Evolutionary conservation across 2,329 filamentous ascomycete genomes (phyloP).

Genomic region (Paecilomyces variotii): DNA sequence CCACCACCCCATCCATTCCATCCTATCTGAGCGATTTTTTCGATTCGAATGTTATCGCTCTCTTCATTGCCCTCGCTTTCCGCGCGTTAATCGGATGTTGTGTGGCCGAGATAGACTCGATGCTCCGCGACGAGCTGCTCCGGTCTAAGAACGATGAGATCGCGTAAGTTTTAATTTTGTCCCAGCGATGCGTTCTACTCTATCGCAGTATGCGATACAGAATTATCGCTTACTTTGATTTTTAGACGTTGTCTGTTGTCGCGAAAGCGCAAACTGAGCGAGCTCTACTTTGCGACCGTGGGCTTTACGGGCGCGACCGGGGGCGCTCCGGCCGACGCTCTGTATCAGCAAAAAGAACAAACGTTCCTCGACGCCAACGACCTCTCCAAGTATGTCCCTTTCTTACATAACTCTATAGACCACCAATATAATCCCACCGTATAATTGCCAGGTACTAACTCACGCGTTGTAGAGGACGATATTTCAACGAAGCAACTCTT

Average conservation of each 20-base stretch:
- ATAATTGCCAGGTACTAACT: conserved; percentile 12
- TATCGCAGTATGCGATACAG: conserved; percentile 9
- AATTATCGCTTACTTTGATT: conserved; percentile 30
- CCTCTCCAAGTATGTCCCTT: conserved; percentile 45
- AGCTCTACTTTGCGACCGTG: conserved; percentile 76
- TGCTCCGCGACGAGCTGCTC: conserved; percentile 44
- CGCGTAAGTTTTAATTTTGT: conserved; percentile 37
- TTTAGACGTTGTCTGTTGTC: conserved; percentile 56
- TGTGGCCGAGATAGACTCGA: conserved; percentile 40
- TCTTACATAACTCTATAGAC: conserved; percentile 5
- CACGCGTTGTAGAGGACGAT: conserved; percentile 41
- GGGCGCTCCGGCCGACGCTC: conserved; percentile 49
- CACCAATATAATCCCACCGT: not conserved
- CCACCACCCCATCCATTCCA: conserved; percentile 34
- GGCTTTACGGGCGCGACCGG: conserved; percentile 41
- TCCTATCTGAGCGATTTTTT: conserved; percentile 38
- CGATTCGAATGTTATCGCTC: conserved; percentile 35
- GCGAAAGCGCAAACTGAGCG: conserved; percentile 84
- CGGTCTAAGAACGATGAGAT: conserved; percentile 45
- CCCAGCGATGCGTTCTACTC: conserved; percentile 17
- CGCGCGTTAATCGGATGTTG: conserved; percentile 44
- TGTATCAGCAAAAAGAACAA: conserved; percentile 42
- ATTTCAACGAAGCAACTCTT: conserved; percentile 49
- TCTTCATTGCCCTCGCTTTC: conserved; percentile 31
- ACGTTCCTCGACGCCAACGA: conserved; percentile 52